Evolutionary conservation across 305 asterid genomes (phyloP).

Genomic region (Solanum hybrid): DNA sequence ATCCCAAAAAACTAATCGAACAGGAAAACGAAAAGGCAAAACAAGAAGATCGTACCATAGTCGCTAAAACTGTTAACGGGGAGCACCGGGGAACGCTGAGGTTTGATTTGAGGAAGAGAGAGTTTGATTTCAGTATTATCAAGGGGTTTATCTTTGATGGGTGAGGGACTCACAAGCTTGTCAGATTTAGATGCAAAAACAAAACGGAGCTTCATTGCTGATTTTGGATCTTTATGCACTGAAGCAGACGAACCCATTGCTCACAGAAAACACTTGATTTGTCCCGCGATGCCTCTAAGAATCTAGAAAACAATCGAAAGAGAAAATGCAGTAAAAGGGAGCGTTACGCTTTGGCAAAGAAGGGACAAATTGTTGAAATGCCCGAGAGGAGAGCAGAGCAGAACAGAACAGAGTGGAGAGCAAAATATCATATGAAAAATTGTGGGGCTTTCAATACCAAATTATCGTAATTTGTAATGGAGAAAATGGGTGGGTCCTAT

Average conservation of each 20-base stretch:
- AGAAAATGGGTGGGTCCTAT: slow-evolving; percentile 7
- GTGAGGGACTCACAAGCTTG: slow-evolving; percentile 23
- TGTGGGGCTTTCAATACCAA: slow-evolving; percentile 12
- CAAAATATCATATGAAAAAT: background rate
- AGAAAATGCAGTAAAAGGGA: background rate
- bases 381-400: background rate
- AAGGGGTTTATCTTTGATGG: slow-evolving; percentile 13
- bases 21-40: background rate
- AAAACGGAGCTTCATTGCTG: slow-evolving; percentile 32
- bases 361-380: background rate
- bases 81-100: slow-evolving; percentile 19
- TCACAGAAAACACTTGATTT: background rate
- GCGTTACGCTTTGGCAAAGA: slow-evolving; percentile 2
- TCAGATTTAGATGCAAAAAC: slow-evolving; percentile 27
- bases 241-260: slow-evolving; percentile 73
- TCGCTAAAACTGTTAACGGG: slow-evolving; percentile 3
- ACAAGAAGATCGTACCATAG: slow-evolving; percentile 17
- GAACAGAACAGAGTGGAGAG: background rate
- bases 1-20: background rate
- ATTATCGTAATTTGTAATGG: background rate
- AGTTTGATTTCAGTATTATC: slow-evolving; percentile 4
- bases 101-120: slow-evolving; percentile 10
- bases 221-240: slow-evolving; percentile 30
- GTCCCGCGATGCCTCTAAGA: background rate
- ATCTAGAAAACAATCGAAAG: background rate